Evolutionary conservation across 2,329 filamentous ascomycete genomes (phyloP).

Genomic region (Trichoderma brevicompactum): DNA sequence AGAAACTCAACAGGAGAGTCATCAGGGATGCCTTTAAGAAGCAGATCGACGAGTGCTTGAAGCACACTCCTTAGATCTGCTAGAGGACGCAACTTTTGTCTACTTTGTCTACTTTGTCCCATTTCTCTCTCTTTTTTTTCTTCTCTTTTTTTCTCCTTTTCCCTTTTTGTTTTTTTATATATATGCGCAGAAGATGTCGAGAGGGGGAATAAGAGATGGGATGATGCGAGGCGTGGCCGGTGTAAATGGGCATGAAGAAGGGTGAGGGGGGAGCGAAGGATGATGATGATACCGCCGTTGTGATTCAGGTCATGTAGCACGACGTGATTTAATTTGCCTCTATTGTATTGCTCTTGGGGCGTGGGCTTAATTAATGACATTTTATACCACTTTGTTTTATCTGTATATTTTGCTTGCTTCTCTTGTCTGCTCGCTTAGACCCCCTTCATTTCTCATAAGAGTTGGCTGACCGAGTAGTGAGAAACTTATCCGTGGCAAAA

Average conservation of each 20-base stretch:
- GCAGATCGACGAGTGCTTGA: constrained; percentile 53
- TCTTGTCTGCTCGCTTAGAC: not conserved
- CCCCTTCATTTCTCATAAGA: not conserved
- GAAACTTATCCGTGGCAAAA: not conserved
- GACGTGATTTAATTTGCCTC: constrained; percentile 25
- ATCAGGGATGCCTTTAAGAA: constrained; percentile 56
- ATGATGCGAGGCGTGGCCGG: not conserved
- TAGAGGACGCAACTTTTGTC: not conserved
- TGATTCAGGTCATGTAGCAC: constrained; percentile 24
- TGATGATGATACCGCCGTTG: constrained; percentile 32
- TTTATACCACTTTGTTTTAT: constrained; percentile 25
- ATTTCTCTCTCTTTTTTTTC: no score
- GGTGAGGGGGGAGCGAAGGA: constrained; percentile 7
- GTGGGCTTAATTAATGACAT: constrained; percentile 24
- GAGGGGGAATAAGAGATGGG: constrained; percentile 6
- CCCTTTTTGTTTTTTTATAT: not conserved
- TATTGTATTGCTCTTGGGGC: constrained; percentile 23
- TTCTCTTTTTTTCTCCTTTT: no score
- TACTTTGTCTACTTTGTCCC: not conserved
- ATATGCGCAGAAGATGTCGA: constrained; percentile 8
- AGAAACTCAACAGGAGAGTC: constrained; percentile 61
- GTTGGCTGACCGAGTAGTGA: not conserved
- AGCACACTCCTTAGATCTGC: constrained; percentile 35
- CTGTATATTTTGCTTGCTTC: not conserved
- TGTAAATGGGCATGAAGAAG: not conserved